phyloP scores from a whole-genome alignment of 2,329 filamentous ascomycete genomes.

The Celoporthe dispersa region DNA sequence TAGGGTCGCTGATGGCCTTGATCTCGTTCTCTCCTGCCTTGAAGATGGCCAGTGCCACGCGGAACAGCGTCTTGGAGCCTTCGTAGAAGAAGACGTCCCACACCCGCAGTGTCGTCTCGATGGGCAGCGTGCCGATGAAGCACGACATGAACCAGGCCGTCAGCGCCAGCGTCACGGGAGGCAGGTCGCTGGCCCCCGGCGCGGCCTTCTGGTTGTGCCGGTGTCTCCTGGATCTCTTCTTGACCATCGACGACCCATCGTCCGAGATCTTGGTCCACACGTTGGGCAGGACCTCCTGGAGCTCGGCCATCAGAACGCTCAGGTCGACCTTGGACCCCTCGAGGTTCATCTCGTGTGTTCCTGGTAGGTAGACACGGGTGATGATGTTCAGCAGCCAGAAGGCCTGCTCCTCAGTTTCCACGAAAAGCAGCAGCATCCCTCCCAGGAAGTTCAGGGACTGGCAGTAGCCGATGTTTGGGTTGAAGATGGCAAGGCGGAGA shows the following conservation, averaged over 20 bases:
- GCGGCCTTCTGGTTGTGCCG: slow-evolving; percentile 11
- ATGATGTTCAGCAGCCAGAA: slow-evolving; percentile 96
- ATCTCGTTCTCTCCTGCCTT: slow-evolving; percentile 85
- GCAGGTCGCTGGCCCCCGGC: slow-evolving; percentile 51
- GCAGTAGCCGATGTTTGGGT: slow-evolving; percentile 91
- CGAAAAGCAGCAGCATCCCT: slow-evolving; percentile 85
- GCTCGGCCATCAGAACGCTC: slow-evolving; percentile 85
- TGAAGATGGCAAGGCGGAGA: slow-evolving; percentile 88
- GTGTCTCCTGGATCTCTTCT: slow-evolving; percentile 23
- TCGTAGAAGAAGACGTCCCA: slow-evolving; percentile 98
- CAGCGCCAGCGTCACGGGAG: slow-evolving; percentile 89
- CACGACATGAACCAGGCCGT: slow-evolving; percentile 99
- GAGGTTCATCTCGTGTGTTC: slow-evolving; percentile 87
- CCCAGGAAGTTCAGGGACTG: slow-evolving; percentile 96
- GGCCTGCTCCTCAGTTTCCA: slow-evolving; percentile 84
- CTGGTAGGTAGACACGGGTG: slow-evolving; percentile 84
- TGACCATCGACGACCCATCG: slow-evolving; percentile 24
- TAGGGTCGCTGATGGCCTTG: slow-evolving; percentile 77
- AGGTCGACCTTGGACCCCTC: slow-evolving; percentile 94
- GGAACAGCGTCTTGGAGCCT: slow-evolving; percentile 90
- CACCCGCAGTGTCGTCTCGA: slow-evolving; percentile 87
- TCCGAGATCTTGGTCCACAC: slow-evolving; percentile 82
- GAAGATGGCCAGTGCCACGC: slow-evolving; percentile 88
- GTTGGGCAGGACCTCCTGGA: slow-evolving; percentile 79
- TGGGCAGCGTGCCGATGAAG: slow-evolving; percentile 89